Conservation (phyloP, 129 eudicot genomes). For the Flaveria linearis region DNA sequence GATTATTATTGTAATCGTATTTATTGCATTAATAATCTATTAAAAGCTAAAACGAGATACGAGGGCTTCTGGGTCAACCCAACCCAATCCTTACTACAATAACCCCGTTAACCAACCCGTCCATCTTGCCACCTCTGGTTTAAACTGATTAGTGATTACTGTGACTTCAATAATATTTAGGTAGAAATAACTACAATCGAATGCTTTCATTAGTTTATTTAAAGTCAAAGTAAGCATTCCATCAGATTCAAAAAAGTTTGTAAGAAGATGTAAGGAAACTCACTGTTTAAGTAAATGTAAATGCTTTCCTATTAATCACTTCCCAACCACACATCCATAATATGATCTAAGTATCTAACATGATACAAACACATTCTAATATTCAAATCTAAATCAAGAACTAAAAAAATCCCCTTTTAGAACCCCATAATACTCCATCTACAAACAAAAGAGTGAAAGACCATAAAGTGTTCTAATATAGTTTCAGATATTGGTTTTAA, state of each 20-base stretch:
- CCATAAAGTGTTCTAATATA: background rate
- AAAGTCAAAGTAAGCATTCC: background rate
- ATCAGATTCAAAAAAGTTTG: background rate
- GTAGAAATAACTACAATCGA: background rate
- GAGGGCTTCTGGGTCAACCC: background rate
- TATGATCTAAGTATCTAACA: background rate
- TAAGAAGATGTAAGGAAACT: background rate
- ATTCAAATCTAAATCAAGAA: background rate
- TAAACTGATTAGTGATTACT: background rate
- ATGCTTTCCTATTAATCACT: no score
- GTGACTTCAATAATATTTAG: background rate
- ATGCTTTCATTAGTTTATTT: background rate
- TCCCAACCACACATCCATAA: no score
- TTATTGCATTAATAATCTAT: background rate
- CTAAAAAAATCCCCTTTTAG: background rate
- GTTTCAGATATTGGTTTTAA: background rate
- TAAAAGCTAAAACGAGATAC: background rate
- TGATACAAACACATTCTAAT: background rate
- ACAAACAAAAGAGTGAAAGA: background rate
- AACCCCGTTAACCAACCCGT: background rate
- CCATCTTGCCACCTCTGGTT: conserved; percentile 3
- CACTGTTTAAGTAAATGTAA: background rate
- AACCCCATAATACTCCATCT: background rate
- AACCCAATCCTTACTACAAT: conserved; percentile 6
- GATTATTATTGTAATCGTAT: background rate